Evolutionary conservation across 345 rosid species (phyloP), one percentile per base, ranked within the genome.

Genomic region (Pugionium cornutum): DNA sequence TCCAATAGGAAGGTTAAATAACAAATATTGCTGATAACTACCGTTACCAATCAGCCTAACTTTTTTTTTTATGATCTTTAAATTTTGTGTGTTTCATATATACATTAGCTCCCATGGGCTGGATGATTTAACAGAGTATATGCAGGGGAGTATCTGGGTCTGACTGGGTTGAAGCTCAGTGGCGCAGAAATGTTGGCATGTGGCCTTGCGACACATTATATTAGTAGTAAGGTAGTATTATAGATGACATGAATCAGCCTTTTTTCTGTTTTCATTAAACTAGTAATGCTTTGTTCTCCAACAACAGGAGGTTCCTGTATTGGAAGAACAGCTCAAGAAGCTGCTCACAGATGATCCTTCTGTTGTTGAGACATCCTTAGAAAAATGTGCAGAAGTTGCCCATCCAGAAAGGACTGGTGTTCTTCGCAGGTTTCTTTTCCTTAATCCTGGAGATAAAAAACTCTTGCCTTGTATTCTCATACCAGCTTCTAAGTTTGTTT

Each of bases 111-210:
- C 44, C 39, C 37, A 0, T 41, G 28, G 50, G 53, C 49, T 48
- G 37, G 34, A 52, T 61, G 64, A 54, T 44, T 48, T 10, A 26
- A 67, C 53, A 27, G 42, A 67, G 36, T 70, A 43, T 55, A 72
- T 76, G 81, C 84, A 94, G 99, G 99, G 62, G 99, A 94, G 67
- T 88, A 88, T 77, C 78, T 90, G 68, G 99, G 82, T 53, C 74
- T 94, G 39, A 88, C 92, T 1, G 96, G 97, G 63, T 91, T 81
- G 67, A 94, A 86, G 68, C 83, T 94, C 71, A 80, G 72, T 57
- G 95, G 89, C 10, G 89, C 82, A n/a, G 99, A 90, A 83, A 86
- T 94, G 97, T 27, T 84, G 68, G 86, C 92, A 43, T 88, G 95
- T 52, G 87, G 99, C 39, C 83, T 94, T 67, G 99, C 96, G 4